Evolutionary conservation across 257 asterid species (phyloP), one percentile per base, ranked within the genome.

Genomic region (Capsicum rhomboideum): DNA sequence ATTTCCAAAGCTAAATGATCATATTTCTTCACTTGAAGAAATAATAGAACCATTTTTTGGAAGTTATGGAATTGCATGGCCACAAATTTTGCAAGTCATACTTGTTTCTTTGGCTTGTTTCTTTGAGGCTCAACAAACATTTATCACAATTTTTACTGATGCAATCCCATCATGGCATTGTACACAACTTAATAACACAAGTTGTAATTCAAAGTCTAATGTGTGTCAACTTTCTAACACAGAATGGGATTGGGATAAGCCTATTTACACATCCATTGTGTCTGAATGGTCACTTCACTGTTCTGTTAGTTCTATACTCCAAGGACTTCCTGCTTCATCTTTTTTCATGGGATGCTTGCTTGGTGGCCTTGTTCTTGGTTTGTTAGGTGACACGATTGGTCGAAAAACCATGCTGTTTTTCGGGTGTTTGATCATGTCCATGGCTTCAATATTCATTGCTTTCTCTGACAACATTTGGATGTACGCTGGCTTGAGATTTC

Each of bases 211-310:
- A 16, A 23, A 6, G 18, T 68, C 87, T 11, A 83, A 89, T 29
- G 44, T 84, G 2, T 90, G 92, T 79, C 63, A 82, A 8, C 82
- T 89, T 14, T 88, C 92, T 6, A 8, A 10, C 6, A 79, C 55
- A 52, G 85, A 90, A 7, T 92, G 94, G 92, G 46, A 77, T 0
- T 91, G 92, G 94, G 91, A 86, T 31, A 21, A n/a, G 49, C 91
- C 93, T 2, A 82, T 82, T 1, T 10, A 50, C 71, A 55, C 90
- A 26, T 90, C 97, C 34, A 87, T 79, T 69, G 18, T 90, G 10
- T 90, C 93, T 4, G 91, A 90, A 82, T 92, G 97, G 97, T 87
- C 92, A 55, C 90, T 92, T 37, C 82, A 85, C 28, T 91, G 96
- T 31, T 74, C 82, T 3, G 67, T 83, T 16, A 69, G 28, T 63